A percentile compares a stretch with the other conserved stretches of the same genome.
Evolutionary conservation across 75 land plant species (phyloP).

Genomic region (Selaginella moellendorffii): DNA sequence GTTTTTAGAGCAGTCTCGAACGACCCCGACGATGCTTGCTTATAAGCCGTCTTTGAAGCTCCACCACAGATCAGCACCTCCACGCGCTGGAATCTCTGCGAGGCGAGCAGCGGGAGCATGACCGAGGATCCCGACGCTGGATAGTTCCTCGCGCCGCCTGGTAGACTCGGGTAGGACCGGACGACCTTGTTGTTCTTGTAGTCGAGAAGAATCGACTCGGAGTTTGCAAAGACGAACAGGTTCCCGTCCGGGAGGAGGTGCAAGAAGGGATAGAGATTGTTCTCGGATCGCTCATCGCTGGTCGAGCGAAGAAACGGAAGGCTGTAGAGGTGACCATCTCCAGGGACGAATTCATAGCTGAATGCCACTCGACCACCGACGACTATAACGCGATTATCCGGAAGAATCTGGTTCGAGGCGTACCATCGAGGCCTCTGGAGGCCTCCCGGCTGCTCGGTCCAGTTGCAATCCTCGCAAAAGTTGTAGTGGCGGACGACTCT

Average conservation of each 20-base stretch:
- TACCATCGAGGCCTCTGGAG: slow-evolving; percentile 13
- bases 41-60: slow-evolving; percentile 13
- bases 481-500: slow-evolving; percentile 3
- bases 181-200: slow-evolving; percentile 13
- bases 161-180: not conserved
- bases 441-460: slow-evolving; percentile 3
- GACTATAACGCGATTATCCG: slow-evolving; percentile 11
- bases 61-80: slow-evolving; percentile 40
- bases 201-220: slow-evolving; percentile 39
- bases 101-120: slow-evolving; percentile 25
- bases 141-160: slow-evolving; percentile 24
- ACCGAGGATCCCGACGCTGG: slow-evolving; percentile 33
- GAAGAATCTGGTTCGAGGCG: slow-evolving; percentile 16
- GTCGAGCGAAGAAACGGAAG: slow-evolving; percentile 32
- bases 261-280: slow-evolving; percentile 43
- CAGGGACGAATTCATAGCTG: slow-evolving; percentile 57
- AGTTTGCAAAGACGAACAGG: slow-evolving; percentile 43
- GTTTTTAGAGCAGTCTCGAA: slow-evolving; percentile 5
- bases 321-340: not conserved
- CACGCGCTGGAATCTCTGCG: slow-evolving; percentile 15
- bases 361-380: slow-evolving; percentile 55
- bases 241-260: slow-evolving; percentile 30
- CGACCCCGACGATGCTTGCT: not conserved
- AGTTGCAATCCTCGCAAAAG: slow-evolving; percentile 5
- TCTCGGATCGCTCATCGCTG: slow-evolving; percentile 23